Percentiles rank a stretch among this genome's conserved stretches.
These are phyloP conservation scores for Theileria sp. DNA, from an alignment of 169 alveolate genomes.

Conservation along the genomic window DNA sequence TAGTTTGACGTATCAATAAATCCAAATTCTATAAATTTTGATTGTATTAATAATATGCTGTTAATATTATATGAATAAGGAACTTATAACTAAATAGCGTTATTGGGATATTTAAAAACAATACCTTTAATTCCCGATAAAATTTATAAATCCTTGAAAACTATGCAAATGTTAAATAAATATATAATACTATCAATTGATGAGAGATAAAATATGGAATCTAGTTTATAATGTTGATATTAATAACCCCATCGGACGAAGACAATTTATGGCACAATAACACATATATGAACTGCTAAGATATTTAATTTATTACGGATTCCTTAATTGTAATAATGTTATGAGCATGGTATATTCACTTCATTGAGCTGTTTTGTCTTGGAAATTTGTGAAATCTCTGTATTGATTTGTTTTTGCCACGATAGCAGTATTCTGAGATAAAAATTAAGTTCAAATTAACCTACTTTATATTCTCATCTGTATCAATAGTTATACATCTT, in stretches of 20 bases:
- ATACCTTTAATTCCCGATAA: constrained; percentile 14
- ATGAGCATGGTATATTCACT: background rate
- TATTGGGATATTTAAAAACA: background rate
- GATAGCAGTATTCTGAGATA: constrained; percentile 26
- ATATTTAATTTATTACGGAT: background rate
- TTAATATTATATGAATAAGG: background rate
- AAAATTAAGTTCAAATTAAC: background rate
- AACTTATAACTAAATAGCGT: background rate
- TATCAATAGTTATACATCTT: constrained; percentile 47
- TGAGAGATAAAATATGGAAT: constrained; percentile 3
- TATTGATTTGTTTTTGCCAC: constrained; percentile 55
- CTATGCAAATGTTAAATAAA: background rate
- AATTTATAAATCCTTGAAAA: background rate
- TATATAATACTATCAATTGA: background rate
- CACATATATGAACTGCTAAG: background rate
- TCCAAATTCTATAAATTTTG: background rate
- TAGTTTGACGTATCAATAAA: background rate
- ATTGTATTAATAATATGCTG: background rate
- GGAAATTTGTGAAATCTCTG: constrained; percentile 25
- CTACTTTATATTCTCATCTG: constrained; percentile 26
- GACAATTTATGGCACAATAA: background rate
- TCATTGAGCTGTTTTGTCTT: background rate
- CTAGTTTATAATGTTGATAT: background rate
- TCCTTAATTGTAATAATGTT: no score
- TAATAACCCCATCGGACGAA: background rate